Evolutionary conservation across 345 rosid genomes (phyloP), one percentile per base, ranked within the genome.

Genomic region (Laguncularia racemosa): DNA sequence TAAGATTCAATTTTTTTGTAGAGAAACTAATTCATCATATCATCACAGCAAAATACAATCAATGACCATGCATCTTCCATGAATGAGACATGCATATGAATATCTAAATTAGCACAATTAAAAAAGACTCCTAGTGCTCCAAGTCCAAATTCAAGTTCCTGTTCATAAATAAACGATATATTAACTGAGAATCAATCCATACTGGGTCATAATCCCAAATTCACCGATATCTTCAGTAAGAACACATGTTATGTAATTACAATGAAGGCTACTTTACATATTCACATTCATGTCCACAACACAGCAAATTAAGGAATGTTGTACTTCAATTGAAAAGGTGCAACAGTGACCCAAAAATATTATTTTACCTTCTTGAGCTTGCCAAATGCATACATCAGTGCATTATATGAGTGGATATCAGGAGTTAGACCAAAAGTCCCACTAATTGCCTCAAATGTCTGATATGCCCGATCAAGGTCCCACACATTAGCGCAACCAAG

Each of bases 381-480:
- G 60, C 96, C 97, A 67, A 86, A 93, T 15, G 99, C 95, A 81
- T 58, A 71, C 59, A 89, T 72, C 55, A 93, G 72, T 52, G 91
- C 82, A 66, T 93, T 93, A 65, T 74, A 93, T 13, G 99, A 93
- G 72, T 89, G 91, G 53, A 87, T 74, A 75, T 93, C 76, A 52
- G 92, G 88, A 40, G 75, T 78, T 79, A 93, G 68, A 59, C 85
- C 96, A 64, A 93, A 93, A 20, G 88, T 72, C 61, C 79, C 66
- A 68, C 85, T 55, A 48, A 93, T 81, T 48, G 99, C 90, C 55
- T 85, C 96, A 75, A 93, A 87, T n/a, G 97, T 93, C 73, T 90
- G 90, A 61, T 89, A 89, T 57, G 99, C 95, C 64, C 97, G 97
- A 54, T 85, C 91, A 23, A 89, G 78, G 62, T 93, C 99, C 99